Conservation (phyloP, 179 eudicot species). For the Nepenthes alata region DNA sequence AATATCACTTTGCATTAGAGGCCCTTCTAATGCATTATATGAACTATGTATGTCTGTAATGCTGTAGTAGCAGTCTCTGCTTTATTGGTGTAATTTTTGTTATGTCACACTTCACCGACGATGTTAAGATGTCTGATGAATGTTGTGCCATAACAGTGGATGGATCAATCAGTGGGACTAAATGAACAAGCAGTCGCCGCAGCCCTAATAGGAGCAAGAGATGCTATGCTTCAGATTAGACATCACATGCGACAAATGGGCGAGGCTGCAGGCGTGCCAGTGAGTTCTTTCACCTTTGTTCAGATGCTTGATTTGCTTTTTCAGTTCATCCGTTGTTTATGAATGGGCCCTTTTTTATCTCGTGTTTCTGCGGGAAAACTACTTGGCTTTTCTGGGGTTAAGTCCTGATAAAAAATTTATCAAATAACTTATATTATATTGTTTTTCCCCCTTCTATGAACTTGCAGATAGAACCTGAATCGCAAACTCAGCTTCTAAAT, state of each 20-base stretch:
- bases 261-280: conserved; percentile 84
- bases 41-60: no score
- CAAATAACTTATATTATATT: no score
- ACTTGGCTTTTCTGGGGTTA: no score
- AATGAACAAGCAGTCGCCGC: conserved; percentile 48
- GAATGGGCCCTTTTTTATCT: no score
- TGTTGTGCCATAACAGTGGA: conserved; percentile 47
- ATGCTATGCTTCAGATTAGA: conserved; percentile 77
- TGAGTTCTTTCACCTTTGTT: conserved; percentile 24
- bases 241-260: conserved; percentile 83
- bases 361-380: no score
- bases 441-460: not conserved
- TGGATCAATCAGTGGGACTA: conserved; percentile 40
- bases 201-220: conserved; percentile 64
- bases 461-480: conserved; percentile 81
- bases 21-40: no score
- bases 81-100: not conserved
- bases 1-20: no score
- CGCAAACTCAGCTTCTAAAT: conserved; percentile 74
- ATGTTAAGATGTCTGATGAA: not conserved
- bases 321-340: not conserved
- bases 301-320: not conserved
- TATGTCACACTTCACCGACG: no score
- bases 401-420: no score
- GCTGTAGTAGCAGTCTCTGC: no score